Evolutionary conservation across 2,329 filamentous ascomycete genomes (phyloP), one percentile per base, ranked within the genome.

Genomic region (Chaetomium olivaceum): DNA sequence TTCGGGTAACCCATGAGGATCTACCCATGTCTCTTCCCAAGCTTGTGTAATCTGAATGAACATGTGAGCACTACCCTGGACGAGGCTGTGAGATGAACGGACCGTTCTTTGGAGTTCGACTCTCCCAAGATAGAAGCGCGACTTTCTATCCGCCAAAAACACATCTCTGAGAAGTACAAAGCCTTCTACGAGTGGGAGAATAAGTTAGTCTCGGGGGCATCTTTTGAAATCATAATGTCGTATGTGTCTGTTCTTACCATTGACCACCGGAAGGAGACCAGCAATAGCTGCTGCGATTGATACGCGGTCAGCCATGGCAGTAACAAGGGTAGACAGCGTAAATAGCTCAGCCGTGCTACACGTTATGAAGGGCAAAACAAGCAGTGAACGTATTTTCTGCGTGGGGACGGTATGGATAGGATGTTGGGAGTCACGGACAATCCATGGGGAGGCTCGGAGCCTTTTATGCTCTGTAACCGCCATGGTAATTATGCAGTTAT

Each of bases 41-140:
- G 62, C 55, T 43, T 59, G 33, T 5, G 62, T 62, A 27, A 64
- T 51, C 65, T 67, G 7, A 12, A 51, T 51, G n/a, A 3, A 51
- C 8, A 9, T 23, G 48, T 51, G n/a, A 51, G 48, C 48, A 51
- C 1, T 21, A 21, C 1, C 2, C 16, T 21, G 27, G 21, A 9
- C n/a, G 19, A 51, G n/a, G 16, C 4, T 4, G 33, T 48, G 19
- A 25, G 56, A 58, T 33, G 4, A 29, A 14, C 14, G 11, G n/a
- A 67, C 65, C 39, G 51, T 50, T 25, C 14, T 62, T 19, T 67
- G 65, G 2, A 67, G 48, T 33, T 65, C 62, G 1, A 60, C 25
- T 27, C 65, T 62, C 16, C 51, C 65, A 6, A 64, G 56, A 27
- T 64, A 60, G 9, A 50, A 36, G 0, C 58, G 62, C 25, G 21